phyloP scores from a whole-genome alignment of 2,329 filamentous ascomycete species.

The Pyrenophora tritici-repentis region DNA sequence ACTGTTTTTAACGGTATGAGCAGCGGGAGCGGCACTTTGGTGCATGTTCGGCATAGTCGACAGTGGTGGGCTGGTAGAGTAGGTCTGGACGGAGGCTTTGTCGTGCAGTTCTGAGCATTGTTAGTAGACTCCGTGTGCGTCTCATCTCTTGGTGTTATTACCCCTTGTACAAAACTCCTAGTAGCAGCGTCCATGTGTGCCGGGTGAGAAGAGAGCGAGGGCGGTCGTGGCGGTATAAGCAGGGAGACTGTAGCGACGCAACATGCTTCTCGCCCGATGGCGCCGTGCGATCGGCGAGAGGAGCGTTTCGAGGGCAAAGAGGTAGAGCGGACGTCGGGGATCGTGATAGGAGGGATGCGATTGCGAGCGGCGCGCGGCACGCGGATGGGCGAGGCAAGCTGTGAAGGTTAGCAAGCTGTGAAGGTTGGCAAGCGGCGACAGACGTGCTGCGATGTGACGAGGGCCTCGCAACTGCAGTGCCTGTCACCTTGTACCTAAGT shows the following conservation, averaged over 20 bases:
- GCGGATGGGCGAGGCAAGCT: too few species aligned
- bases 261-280: not conserved
- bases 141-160: not conserved
- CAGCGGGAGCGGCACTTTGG: not conserved
- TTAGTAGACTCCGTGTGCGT: not conserved
- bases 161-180: too few species aligned
- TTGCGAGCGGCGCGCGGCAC: too few species aligned
- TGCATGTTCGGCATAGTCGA: not conserved
- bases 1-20: too few species aligned
- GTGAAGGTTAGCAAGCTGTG: too few species aligned
- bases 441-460: too few species aligned
- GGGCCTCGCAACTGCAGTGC: not conserved
- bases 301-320: not conserved
- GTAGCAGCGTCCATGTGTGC: too few species aligned
- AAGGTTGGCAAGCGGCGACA: too few species aligned
- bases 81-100: not conserved
- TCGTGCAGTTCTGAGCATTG: not conserved
- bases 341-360: too few species aligned
- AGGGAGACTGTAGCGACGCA: not conserved
- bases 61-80: not conserved
- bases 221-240: not conserved
- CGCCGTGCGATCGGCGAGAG: not conserved
- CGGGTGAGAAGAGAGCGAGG: too few species aligned
- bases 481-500: not conserved
- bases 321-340: too few species aligned